Evolutionary conservation across 495 filamentous ascomycete genomes (phyloP).

Genomic region (Arthonia radiata): DNA sequence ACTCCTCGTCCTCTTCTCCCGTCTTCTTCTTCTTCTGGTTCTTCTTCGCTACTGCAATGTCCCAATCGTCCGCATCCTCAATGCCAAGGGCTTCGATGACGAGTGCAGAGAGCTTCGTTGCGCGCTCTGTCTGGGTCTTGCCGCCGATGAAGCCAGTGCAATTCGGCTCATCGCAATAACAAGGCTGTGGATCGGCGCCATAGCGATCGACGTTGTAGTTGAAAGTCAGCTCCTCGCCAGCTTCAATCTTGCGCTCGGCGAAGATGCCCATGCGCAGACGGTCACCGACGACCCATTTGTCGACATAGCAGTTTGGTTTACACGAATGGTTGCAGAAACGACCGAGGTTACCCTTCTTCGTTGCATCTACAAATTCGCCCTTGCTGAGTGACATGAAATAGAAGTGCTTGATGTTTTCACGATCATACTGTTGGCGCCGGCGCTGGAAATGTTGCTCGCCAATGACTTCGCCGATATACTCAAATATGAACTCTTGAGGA

Average conservation of each 20-base stretch:
- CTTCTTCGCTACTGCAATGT: conserved; percentile 64
- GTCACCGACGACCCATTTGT: conserved; percentile 98
- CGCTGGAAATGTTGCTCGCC: conserved; percentile 68
- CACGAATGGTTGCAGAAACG: conserved; percentile 98
- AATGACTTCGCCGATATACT: conserved; percentile 98
- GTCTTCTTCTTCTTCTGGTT: conserved; percentile 84
- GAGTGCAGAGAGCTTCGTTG: conserved; percentile 69
- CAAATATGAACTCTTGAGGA: conserved; percentile 75
- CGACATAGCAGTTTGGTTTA: conserved; percentile 96
- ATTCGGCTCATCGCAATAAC: conserved; percentile 87
- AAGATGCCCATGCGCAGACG: conserved; percentile 99
- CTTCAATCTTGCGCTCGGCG: conserved; percentile 59
- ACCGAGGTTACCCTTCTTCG: conserved; percentile 85
- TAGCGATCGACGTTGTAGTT: conserved; percentile 99
- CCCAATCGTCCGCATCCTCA: conserved; percentile 80
- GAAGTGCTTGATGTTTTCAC: conserved; percentile 94
- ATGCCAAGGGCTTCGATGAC: conserved; percentile 92
- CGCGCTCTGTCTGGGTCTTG: conserved; percentile 88
- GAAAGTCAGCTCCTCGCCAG: conserved; percentile 94
- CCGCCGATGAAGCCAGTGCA: conserved; percentile 93
- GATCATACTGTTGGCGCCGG: conserved; percentile 75
- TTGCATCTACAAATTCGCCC: conserved; percentile 92
- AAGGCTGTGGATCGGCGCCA: conserved; percentile 84
- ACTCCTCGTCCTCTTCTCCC: conserved; percentile 90
- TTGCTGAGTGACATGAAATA: conserved; percentile 99